Conservation (phyloP, 352 stramenopile genomes). For the Globisporangium cylindrosporum region DNA sequence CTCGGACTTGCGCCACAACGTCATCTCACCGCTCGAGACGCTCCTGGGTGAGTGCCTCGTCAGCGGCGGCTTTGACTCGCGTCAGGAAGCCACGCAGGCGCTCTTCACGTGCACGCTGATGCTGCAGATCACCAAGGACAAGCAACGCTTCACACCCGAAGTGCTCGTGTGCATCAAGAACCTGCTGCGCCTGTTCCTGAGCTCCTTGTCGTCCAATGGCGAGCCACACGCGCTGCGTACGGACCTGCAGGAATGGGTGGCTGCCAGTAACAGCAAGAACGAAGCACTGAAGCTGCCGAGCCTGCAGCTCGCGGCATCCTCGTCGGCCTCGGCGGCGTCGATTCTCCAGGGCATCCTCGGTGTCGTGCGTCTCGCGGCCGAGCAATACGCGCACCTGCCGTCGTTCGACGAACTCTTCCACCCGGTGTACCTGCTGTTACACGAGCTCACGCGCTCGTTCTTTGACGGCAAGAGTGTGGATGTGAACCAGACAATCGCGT, state of each 20-base stretch:
- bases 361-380: constrained; percentile 39
- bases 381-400: constrained; percentile 60
- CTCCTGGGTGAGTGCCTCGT: constrained; percentile 89
- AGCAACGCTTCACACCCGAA: constrained; percentile 91
- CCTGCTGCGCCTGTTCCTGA: constrained; percentile 50
- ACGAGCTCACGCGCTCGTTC: constrained; percentile 47
- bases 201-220: constrained; percentile 1
- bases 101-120: constrained; percentile 71
- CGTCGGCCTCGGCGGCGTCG: constrained; percentile 38
- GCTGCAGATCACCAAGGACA: constrained; percentile 79
- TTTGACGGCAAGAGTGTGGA: constrained; percentile 27
- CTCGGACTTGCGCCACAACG: constrained; percentile 93
- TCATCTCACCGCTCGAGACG: constrained; percentile 91
- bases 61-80: constrained; percentile 64
- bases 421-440: constrained; percentile 63
- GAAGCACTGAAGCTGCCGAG: constrained; percentile 25
- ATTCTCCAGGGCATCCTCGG: constrained; percentile 48
- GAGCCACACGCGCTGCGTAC: constrained; percentile 45
- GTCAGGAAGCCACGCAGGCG: constrained; percentile 80
- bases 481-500: constrained; percentile 46
- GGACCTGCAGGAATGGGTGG: constrained; percentile 45
- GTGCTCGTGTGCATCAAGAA: constrained; percentile 50
- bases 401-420: constrained; percentile 80
- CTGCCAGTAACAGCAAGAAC: constrained; percentile 16
- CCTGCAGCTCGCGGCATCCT: constrained; percentile 37